Percentiles rank a stretch among this genome's conserved stretches.
Conservation (phyloP, 495 filamentous ascomycete species). For the Pseudoneurospora amorphoporcata region DNA sequence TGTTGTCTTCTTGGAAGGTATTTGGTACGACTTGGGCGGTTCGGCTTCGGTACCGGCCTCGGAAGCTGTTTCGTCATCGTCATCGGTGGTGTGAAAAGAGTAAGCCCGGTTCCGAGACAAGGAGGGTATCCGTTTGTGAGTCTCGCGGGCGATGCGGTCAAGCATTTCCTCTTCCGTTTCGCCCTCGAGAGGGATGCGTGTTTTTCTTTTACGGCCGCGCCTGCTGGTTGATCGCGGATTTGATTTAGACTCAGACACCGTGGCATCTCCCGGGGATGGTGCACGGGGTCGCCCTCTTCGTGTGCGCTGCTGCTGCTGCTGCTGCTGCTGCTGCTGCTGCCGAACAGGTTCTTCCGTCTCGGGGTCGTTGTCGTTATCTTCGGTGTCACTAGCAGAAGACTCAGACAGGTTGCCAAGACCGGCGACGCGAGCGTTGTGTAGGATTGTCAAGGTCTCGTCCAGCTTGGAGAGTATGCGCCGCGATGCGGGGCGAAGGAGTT, state of each 20-base stretch:
- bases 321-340: neutral
- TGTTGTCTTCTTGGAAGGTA: neutral
- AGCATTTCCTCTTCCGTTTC: conserved; percentile 34
- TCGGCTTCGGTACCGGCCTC: neutral
- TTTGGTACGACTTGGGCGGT: neutral
- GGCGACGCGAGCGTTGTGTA: conserved; percentile 52
- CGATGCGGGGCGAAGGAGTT: conserved; percentile 51
- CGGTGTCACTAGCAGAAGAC: conserved; percentile 24
- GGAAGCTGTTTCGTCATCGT: neutral
- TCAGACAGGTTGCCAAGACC: conserved; percentile 24
- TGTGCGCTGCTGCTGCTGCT: neutral
- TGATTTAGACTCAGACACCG: neutral
- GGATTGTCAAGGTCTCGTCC: conserved; percentile 52
- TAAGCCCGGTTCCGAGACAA: neutral
- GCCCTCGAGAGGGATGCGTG: conserved; percentile 27
- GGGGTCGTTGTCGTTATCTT: conserved; percentile 19
- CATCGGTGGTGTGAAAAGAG: neutral
- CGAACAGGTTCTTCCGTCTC: neutral
- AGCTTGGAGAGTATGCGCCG: conserved; percentile 54
- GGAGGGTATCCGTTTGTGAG: conserved; percentile 15
- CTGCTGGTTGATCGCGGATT: neutral
- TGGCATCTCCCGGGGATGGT: neutral
- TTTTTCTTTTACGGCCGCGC: conserved; percentile 27
- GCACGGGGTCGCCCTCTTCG: neutral
- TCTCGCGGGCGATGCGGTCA: conserved; percentile 28